Evolutionary conservation across 2,329 filamentous ascomycete species (phyloP).

Genomic region (Colletotrichum sansevieriae): DNA sequence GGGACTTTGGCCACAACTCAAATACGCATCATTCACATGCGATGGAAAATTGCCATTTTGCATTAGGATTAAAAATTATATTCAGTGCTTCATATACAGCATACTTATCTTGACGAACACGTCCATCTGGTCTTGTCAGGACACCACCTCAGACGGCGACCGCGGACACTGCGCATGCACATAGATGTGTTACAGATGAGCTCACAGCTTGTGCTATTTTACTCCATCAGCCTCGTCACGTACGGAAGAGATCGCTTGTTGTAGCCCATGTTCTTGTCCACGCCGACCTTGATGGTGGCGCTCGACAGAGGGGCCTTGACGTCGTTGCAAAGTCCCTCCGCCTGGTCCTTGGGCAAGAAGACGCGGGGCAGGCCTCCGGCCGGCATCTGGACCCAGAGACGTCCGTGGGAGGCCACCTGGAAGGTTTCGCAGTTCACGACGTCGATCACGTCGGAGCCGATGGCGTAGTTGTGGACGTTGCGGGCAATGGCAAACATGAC

Average conservation of each 20-base stretch:
- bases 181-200: too few species aligned
- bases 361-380: conserved; percentile 35
- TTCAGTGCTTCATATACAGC: too few species aligned
- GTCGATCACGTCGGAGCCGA: conserved; percentile 53
- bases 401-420: conserved; percentile 28
- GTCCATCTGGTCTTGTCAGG: too few species aligned
- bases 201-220: background rate
- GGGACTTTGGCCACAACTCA: too few species aligned
- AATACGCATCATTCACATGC: too few species aligned
- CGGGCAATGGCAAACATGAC: conserved; percentile 51
- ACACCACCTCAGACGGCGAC: too few species aligned
- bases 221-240: conserved; percentile 16
- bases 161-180: too few species aligned
- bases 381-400: conserved; percentile 40
- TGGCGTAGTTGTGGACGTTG: conserved; percentile 52
- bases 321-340: conserved; percentile 36
- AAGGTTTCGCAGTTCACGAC: conserved; percentile 56
- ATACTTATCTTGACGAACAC: background rate
- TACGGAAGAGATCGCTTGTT: conserved; percentile 30
- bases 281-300: conserved; percentile 36
- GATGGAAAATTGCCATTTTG: too few species aligned
- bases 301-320: conserved; percentile 28
- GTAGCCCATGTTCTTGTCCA: conserved; percentile 37
- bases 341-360: conserved; percentile 37
- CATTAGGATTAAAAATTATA: too few species aligned